phyloP scores from a whole-genome alignment of 2,329 filamentous ascomycete genomes.

The Sclerotinia subarctica region DNA sequence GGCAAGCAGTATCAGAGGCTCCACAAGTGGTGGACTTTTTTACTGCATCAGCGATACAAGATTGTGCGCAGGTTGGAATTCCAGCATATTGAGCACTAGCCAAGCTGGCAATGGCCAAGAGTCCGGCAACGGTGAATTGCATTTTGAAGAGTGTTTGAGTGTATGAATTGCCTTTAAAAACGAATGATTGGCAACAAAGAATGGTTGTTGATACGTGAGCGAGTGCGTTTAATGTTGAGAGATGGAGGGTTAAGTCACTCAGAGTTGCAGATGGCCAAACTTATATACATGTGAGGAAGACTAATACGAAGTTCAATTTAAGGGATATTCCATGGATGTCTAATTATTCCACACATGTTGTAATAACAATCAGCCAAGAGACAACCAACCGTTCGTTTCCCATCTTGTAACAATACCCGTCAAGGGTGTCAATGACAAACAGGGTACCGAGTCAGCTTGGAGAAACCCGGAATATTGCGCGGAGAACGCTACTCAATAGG shows the following conservation, averaged over 20 bases:
- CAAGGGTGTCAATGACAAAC: slow-evolving; percentile 11
- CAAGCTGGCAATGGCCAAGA: slow-evolving; percentile 15
- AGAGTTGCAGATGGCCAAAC: neutral
- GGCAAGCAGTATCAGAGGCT: slow-evolving; percentile 14
- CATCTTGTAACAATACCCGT: slow-evolving; percentile 6
- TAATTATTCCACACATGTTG: slow-evolving; percentile 7
- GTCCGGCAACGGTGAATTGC: slow-evolving; percentile 16
- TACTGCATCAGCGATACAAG: slow-evolving; percentile 14
- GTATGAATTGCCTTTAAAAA: slow-evolving; percentile 18
- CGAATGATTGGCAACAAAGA: slow-evolving; percentile 17
- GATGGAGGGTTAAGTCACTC: slow-evolving; percentile 4
- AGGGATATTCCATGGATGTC: neutral
- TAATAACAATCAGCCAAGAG: slow-evolving; percentile 6
- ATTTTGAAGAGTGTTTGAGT: slow-evolving; percentile 8
- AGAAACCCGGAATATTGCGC: neutral
- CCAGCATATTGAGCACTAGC: slow-evolving; percentile 11
- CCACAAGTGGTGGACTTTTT: slow-evolving; percentile 10
- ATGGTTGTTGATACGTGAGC: neutral
- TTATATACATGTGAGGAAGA: slow-evolving; percentile 12
- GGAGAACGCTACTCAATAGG: slow-evolving; percentile 3
- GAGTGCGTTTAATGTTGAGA: neutral
- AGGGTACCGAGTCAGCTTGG: slow-evolving; percentile 3
- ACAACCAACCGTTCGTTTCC: neutral
- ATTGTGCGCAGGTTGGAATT: slow-evolving; percentile 16
- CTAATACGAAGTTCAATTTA: slow-evolving; percentile 8